Evolutionary conservation across 2,329 filamentous ascomycete species (phyloP).

Genomic region (Aspergillus persii): DNA sequence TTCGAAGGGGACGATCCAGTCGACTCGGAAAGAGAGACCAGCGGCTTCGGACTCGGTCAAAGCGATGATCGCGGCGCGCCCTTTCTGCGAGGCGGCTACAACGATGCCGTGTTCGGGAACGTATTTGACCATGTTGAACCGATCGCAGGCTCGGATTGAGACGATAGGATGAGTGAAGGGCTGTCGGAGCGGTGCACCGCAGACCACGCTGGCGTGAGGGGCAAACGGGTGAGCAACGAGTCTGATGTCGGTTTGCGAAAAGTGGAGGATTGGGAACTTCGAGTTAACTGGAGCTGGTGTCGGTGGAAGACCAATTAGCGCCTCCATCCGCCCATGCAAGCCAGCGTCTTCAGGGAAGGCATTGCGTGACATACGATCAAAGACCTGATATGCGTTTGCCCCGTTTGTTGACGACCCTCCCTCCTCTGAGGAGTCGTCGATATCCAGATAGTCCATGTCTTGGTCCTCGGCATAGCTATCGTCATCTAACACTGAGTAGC

Average conservation of each 20-base stretch:
- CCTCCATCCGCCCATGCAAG: not conserved
- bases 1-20: constrained; percentile 55
- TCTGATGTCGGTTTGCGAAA: constrained; percentile 40
- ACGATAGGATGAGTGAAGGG: constrained; percentile 24
- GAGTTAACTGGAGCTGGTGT: constrained; percentile 19
- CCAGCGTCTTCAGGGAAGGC: constrained; percentile 3
- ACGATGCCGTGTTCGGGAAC: constrained; percentile 60
- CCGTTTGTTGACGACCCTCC: constrained; percentile 13
- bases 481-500: constrained; percentile 16
- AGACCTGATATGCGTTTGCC: constrained; percentile 13
- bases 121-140: constrained; percentile 58
- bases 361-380: constrained; percentile 18
- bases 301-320: constrained; percentile 7
- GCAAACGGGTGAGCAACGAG: constrained; percentile 36
- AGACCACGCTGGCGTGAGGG: constrained; percentile 30
- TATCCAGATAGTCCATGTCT: constrained; percentile 13
- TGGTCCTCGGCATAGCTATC: constrained; percentile 11
- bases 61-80: constrained; percentile 54
- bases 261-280: constrained; percentile 43
- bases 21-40: constrained; percentile 52
- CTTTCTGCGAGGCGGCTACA: constrained; percentile 57
- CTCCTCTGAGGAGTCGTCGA: constrained; percentile 12
- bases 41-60: constrained; percentile 44
- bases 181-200: constrained; percentile 28
- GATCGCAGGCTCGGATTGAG: constrained; percentile 39